phyloP scores from a whole-genome alignment of 1,284 basidiomycete genomes.

The Sporisorium graminicola region DNA sequence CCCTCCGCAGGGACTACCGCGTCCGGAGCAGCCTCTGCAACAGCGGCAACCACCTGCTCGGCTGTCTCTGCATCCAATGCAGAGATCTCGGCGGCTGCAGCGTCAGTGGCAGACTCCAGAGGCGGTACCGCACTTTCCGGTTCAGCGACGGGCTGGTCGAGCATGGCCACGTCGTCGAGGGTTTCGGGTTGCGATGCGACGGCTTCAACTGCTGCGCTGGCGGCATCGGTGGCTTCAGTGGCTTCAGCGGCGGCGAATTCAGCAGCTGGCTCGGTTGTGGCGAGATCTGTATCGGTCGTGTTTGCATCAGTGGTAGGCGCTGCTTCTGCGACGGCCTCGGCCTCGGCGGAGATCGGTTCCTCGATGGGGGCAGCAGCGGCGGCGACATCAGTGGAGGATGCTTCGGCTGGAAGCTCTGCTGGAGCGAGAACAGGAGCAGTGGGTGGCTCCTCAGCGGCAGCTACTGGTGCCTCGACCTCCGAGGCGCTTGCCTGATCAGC shows the following conservation, averaged over 20 bases:
- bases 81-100: background rate
- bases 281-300: constrained; percentile 6
- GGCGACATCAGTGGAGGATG: constrained; percentile 9
- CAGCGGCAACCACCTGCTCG: constrained; percentile 3
- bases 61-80: background rate
- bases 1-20: background rate
- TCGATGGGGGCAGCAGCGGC: background rate
- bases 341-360: background rate
- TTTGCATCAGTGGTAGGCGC: constrained; percentile 1
- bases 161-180: constrained; percentile 11
- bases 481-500: background rate
- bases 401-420: constrained; percentile 20
- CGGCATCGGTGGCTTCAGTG: constrained; percentile 7
- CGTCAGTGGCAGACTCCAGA: background rate
- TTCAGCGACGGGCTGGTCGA: constrained; percentile 4
- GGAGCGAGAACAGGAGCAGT: constrained; percentile 26
- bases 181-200: constrained; percentile 6
- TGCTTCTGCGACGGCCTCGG: constrained; percentile 1
- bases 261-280: constrained; percentile 7
- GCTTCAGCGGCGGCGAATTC: constrained; percentile 12
- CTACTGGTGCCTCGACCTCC: constrained; percentile 5
- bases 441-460: constrained; percentile 7
- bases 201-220: constrained; percentile 9
- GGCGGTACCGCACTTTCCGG: background rate
- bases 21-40: constrained; percentile 3